These are phyloP conservation scores for Gentiana dahurica DNA, from an alignment of 257 asterid species.

Conservation along the genomic window DNA sequence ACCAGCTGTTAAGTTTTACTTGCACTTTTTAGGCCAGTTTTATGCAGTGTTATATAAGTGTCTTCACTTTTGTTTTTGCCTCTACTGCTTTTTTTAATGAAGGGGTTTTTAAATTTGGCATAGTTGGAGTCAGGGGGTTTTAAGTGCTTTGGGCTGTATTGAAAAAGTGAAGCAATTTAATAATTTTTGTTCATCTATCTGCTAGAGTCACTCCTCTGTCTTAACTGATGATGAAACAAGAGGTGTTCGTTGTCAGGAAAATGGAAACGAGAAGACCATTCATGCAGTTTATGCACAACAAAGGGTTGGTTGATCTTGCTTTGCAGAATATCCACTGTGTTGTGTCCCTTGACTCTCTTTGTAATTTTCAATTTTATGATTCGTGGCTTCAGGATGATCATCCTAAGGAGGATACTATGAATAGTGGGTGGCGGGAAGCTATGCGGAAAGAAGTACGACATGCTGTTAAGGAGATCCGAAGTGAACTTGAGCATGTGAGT, in stretches of 20 bases:
- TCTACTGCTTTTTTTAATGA: not conserved
- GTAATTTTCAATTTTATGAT: not conserved
- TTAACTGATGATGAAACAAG: slow-evolving; percentile 70
- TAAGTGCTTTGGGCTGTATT: not conserved
- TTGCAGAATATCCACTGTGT: not conserved
- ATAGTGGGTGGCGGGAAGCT: slow-evolving; percentile 56
- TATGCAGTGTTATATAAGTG: no score
- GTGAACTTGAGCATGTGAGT: slow-evolving; percentile 70
- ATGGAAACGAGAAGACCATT: slow-evolving; percentile 61
- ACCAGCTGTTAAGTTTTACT: no score
- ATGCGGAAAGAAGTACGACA: slow-evolving; percentile 71
- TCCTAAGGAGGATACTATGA: slow-evolving; percentile 37
- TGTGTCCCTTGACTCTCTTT: not conserved
- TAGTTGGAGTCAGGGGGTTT: not conserved
- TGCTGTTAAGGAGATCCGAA: slow-evolving; percentile 77
- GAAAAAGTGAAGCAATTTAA: slow-evolving; percentile 6
- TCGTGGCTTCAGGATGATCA: slow-evolving; percentile 40
- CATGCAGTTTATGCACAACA: slow-evolving; percentile 57
- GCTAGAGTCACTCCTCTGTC: slow-evolving; percentile 71
- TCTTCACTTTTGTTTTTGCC: no score
- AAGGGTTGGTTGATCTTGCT: slow-evolving; percentile 31
- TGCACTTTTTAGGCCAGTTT: no score
- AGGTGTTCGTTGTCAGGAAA: slow-evolving; percentile 36
- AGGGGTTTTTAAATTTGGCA: not conserved
- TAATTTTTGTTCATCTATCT: slow-evolving; percentile 18